phyloP scores from a whole-genome alignment of 148 eudicot species.

The Pouteria glomerata region DNA sequence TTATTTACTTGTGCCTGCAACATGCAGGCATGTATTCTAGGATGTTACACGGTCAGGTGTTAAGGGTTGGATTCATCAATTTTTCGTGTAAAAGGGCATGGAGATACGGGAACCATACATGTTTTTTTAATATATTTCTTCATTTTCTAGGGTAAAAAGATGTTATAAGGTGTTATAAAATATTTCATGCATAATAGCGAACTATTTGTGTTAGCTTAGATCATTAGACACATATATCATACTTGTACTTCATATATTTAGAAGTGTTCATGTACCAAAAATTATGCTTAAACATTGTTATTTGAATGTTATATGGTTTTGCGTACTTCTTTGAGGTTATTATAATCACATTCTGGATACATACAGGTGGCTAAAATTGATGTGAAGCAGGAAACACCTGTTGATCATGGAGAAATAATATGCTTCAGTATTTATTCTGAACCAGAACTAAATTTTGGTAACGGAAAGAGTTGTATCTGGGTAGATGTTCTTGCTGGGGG shows the following conservation, averaged over 20 bases:
- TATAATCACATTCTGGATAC: conserved; percentile 12
- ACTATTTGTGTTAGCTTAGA: no score
- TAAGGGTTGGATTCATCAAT: no score
- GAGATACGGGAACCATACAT: no score
- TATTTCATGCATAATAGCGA: no score
- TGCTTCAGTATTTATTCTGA: conserved; percentile 98
- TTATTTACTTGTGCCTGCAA: conserved; percentile 2
- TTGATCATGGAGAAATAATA: conserved; percentile 86
- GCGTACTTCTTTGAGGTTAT: neutral
- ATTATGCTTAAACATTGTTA: conserved; percentile 11
- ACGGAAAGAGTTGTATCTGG: conserved; percentile 91
- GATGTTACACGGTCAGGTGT: no score
- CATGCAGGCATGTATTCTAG: neutral
- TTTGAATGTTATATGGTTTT: neutral
- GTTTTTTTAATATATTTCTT: no score
- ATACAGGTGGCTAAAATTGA: conserved; percentile 81
- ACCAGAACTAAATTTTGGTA: conserved; percentile 63
- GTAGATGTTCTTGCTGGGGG: conserved; percentile 94
- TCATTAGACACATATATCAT: no score
- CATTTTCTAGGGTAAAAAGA: no score
- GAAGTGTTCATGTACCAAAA: no score
- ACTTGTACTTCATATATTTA: no score
- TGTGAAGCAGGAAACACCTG: conserved; percentile 94
- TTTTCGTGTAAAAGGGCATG: no score
- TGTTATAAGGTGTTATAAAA: no score